These are phyloP conservation scores for Myotisia sp. DNA, from an alignment of 2,329 filamentous ascomycete genomes.

Conservation along the genomic window DNA sequence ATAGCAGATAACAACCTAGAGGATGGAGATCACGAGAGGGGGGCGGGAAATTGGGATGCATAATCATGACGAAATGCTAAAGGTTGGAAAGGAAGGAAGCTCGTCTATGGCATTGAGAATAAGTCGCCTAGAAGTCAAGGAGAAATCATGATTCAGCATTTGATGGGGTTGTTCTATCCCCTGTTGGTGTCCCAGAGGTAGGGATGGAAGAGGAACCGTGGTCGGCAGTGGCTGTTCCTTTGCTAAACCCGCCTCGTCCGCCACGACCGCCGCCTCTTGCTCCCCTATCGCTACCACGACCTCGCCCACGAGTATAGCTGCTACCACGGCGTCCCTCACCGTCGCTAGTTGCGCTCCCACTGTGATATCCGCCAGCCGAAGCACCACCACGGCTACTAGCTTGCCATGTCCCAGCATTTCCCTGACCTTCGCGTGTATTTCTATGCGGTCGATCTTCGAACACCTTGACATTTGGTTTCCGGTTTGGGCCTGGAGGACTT, in stretches of 20 bases:
- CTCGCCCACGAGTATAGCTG: constrained; percentile 44
- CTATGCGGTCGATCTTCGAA: constrained; percentile 55
- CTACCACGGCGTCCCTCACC: constrained; percentile 48
- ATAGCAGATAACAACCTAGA: too few relatives aligned
- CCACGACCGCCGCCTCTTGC: constrained; percentile 41
- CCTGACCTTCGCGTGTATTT: constrained; percentile 24
- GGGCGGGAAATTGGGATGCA: too few relatives aligned
- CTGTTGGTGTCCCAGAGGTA: constrained; percentile 3
- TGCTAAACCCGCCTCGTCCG: constrained; percentile 39
- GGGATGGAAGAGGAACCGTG: constrained; percentile 9
- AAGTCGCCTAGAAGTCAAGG: too few relatives aligned
- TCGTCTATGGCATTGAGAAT: too few relatives aligned
- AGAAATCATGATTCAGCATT: constrained; percentile 7
- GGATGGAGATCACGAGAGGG: too few relatives aligned
- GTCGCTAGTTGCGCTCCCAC: constrained; percentile 58
- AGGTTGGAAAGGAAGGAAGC: too few relatives aligned
- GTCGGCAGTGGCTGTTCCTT: constrained; percentile 6
- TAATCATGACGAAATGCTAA: too few relatives aligned
- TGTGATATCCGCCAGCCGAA: constrained; percentile 66
- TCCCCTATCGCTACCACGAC: constrained; percentile 40
- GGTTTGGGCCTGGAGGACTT: constrained; percentile 52
- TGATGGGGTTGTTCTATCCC: constrained; percentile 6
- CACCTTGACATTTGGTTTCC: constrained; percentile 67
- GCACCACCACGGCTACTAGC: constrained; percentile 47
- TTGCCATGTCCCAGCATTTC: constrained; percentile 43